Conservation (phyloP, 1,284 basidiomycete genomes). For the Papiliotrema laurentii region DNA sequence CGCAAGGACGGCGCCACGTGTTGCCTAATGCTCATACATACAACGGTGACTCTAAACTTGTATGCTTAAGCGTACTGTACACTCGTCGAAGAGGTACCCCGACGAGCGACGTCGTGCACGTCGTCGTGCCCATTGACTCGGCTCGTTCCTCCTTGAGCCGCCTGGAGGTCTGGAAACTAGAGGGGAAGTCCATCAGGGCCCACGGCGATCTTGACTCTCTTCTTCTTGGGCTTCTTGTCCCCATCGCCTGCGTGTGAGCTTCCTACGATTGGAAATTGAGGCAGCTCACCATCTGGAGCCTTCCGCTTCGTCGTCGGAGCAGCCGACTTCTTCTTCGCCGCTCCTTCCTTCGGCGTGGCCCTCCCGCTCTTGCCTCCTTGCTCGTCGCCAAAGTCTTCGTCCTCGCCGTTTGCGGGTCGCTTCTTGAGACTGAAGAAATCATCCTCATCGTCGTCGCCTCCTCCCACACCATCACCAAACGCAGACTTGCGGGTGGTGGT, state of each 20-base stretch:
- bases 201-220: conserved; percentile 42
- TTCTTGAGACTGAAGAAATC: conserved; percentile 35
- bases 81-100: no score
- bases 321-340: conserved; percentile 1
- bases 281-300: not conserved
- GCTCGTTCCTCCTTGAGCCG: no score
- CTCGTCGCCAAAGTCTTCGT: conserved; percentile 30
- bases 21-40: no score
- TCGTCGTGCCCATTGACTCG: no score
- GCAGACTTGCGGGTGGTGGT: conserved; percentile 11
- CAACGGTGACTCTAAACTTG: no score
- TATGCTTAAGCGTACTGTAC: no score
- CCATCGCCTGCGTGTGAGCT: conserved; percentile 6
- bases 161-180: no score
- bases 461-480: conserved; percentile 36
- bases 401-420: conserved; percentile 22
- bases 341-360: conserved; percentile 2
- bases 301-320: conserved; percentile 6
- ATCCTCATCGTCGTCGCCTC: conserved; percentile 37
- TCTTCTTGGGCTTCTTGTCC: conserved; percentile 26
- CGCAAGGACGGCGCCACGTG: no score
- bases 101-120: no score
- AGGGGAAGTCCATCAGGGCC: conserved; percentile 43
- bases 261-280: not conserved
- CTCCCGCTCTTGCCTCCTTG: conserved; percentile 4